phyloP scores from a whole-genome alignment of 2,329 filamentous ascomycete genomes.

The Cryphonectria nitschkei region DNA sequence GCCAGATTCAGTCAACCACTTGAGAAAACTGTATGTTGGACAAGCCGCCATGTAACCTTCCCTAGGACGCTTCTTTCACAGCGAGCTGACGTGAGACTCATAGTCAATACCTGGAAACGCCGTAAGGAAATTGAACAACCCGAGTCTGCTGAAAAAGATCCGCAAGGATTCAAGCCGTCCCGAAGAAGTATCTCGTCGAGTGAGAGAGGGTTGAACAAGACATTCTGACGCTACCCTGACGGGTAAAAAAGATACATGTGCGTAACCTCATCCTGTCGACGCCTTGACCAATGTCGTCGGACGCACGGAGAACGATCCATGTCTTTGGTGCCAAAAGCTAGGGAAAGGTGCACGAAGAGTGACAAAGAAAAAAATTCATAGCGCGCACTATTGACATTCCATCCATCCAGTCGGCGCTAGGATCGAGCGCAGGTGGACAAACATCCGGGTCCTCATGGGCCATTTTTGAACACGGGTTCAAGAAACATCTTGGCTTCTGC shows the following conservation, averaged over 20 bases:
- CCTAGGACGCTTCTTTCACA: not conserved
- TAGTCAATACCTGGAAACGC: not conserved
- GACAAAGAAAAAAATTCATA: not conserved
- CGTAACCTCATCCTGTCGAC: not conserved
- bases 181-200: not conserved
- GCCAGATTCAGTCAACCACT: not conserved
- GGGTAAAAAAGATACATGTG: not conserved
- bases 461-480: not conserved
- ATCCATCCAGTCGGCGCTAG: not conserved
- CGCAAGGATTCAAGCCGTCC: not conserved
- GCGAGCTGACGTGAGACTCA: slow-evolving; percentile 5
- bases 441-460: not conserved
- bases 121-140: not conserved
- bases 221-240: not conserved
- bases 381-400: not conserved
- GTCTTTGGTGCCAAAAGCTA: not conserved
- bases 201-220: not conserved
- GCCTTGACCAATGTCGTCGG: not conserved
- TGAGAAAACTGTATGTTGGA: not conserved
- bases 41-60: not conserved
- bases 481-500: not conserved
- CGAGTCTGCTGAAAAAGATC: not conserved
- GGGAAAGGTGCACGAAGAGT: not conserved
- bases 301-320: not conserved
- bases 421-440: not conserved